Percentiles rank a stretch among this genome's conserved stretches.
Conservation (phyloP, 441 rosid genomes). For the Aquilaria agallochum region DNA sequence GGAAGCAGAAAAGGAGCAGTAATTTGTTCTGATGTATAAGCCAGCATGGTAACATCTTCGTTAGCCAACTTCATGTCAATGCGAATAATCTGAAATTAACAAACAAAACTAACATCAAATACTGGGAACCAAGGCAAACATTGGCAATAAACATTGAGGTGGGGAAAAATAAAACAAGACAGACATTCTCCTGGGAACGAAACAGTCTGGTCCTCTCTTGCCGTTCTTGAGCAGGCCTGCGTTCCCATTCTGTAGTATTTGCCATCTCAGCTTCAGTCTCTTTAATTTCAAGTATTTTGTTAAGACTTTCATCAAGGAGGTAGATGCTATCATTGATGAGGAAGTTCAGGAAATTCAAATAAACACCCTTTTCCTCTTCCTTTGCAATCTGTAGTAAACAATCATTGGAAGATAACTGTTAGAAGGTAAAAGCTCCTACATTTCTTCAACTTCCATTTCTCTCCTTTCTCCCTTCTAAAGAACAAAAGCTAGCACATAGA, state of each 20-base stretch:
- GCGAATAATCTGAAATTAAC: conserved; percentile 65
- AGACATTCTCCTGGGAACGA: conserved; percentile 95
- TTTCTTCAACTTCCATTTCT: neutral
- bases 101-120: neutral
- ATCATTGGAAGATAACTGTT: no score
- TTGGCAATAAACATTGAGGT: neutral
- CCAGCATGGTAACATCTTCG: conserved; percentile 94
- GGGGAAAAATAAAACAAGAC: neutral
- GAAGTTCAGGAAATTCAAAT: conserved; percentile 95
- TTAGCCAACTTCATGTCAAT: conserved; percentile 98
- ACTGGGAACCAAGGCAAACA: conserved; percentile 2
- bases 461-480: neutral
- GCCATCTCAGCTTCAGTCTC: conserved; percentile 97
- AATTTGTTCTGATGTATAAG: conserved; percentile 95
- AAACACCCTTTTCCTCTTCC: conserved; percentile 99
- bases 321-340: conserved; percentile 95
- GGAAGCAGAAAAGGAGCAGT: conserved; percentile 96
- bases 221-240: conserved; percentile 90
- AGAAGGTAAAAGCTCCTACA: no score
- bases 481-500: neutral
- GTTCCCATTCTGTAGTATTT: conserved; percentile 89
- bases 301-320: conserved; percentile 98
- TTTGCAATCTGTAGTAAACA: conserved; percentile 78
- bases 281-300: conserved; percentile 95
- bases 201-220: conserved; percentile 94